A percentile compares a stretch with the other conserved stretches of the same genome.
phyloP scores from a whole-genome alignment of 2,329 filamentous ascomycete genomes.

The Pestalotiopsis sp. region DNA sequence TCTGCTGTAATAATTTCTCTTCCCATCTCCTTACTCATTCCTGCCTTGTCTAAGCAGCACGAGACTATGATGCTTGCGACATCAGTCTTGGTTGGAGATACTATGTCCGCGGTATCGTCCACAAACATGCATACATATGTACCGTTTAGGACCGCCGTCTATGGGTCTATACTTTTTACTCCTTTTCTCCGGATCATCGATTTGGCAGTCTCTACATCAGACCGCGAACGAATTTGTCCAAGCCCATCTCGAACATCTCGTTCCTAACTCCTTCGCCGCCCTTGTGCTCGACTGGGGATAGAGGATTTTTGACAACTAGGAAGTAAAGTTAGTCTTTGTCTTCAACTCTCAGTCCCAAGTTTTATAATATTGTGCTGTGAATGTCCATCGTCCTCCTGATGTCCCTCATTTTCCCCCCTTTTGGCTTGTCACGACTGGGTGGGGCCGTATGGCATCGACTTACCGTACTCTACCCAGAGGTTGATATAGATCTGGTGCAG shows the following conservation, averaged over 20 bases:
- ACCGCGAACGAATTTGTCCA: slow-evolving; percentile 78
- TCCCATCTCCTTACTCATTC: no score
- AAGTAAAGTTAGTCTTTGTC: slow-evolving; percentile 19
- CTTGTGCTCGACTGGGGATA: slow-evolving; percentile 70
- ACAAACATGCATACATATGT: background rate
- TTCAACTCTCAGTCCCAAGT: no score
- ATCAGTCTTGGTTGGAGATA: no score
- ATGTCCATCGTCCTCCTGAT: background rate
- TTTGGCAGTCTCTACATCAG: slow-evolving; percentile 49
- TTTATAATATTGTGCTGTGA: no score
- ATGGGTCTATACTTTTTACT: background rate
- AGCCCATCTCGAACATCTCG: slow-evolving; percentile 69
- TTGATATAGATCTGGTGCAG: slow-evolving; percentile 99
- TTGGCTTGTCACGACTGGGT: background rate
- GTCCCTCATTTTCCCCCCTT: background rate
- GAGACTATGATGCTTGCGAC: no score
- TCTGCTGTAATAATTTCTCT: no score
- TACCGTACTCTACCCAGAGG: slow-evolving; percentile 93
- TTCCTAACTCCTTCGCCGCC: slow-evolving; percentile 71
- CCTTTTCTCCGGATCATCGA: background rate
- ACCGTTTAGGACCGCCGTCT: background rate
- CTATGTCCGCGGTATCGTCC: no score
- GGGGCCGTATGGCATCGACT: slow-evolving; percentile 25
- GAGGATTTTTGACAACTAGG: slow-evolving; percentile 70
- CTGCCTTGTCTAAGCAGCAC: no score